Percentiles rank a stretch among this genome's conserved stretches.
Evolutionary conservation across 192 early-diverging fungal genomes (phyloP).

Genomic region (Rhizophagus prolifer): DNA sequence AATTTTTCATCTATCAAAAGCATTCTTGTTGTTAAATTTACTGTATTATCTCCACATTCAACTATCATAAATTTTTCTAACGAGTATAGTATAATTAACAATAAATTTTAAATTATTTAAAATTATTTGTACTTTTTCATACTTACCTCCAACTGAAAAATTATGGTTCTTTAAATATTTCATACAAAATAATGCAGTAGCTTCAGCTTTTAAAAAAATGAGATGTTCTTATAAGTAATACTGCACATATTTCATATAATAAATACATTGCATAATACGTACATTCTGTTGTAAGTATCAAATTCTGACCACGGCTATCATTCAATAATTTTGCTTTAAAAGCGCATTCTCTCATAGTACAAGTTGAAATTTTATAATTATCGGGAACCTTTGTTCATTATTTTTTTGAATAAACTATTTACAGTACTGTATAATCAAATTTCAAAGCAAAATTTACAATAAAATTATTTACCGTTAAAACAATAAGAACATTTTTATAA

Average conservation of each 20-base stretch:
- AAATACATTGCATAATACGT: too few species aligned
- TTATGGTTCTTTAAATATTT: background rate
- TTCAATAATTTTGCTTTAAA: background rate
- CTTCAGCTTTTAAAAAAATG: background rate
- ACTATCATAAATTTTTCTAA: slow-evolving; percentile 53
- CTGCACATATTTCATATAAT: too few species aligned
- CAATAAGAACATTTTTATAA: too few species aligned
- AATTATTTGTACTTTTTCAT: background rate
- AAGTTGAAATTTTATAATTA: background rate
- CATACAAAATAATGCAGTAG: slow-evolving; percentile 2
- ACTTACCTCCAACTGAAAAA: too few species aligned
- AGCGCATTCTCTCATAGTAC: background rate
- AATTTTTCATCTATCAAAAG: background rate
- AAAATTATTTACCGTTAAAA: too few species aligned
- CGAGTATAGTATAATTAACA: background rate
- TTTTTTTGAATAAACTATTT: too few species aligned
- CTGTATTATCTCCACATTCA: slow-evolving; percentile 55
- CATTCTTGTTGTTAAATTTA: slow-evolving; percentile 45
- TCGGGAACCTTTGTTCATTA: background rate
- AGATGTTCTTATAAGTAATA: too few species aligned
- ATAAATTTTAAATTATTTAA: too few species aligned
- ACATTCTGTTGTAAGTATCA: too few species aligned
- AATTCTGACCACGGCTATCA: too few species aligned
- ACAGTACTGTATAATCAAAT: too few species aligned
- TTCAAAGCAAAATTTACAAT: too few species aligned